Evolutionary conservation across 2,329 filamentous ascomycete genomes (phyloP), one percentile per base, ranked within the genome.

Genomic region (Aspergillus caelatus): DNA sequence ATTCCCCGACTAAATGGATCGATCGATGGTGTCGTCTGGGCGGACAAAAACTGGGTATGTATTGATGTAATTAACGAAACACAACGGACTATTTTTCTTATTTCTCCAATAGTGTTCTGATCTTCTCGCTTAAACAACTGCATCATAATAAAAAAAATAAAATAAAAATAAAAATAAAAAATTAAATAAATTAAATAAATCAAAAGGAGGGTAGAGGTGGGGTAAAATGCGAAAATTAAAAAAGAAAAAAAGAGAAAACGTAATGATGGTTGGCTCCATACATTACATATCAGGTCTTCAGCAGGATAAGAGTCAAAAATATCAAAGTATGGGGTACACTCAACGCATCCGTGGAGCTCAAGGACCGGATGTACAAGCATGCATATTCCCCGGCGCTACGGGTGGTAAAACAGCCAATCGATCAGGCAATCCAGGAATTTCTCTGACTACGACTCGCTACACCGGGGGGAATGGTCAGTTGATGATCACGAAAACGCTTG

Each of bases 321-420:
- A 62, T 52, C 55, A 45, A 45, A 55, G 53, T 62, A 62, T 52
- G 30, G 48, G 52, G 34, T 34, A 52, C 23, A 53, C 32, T 34
- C 46, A 41, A 45, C 48, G 30, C 28, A 57, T 23, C 43, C 46
- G 32, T 56, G 41, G 45, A 58, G 41, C 46, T 55, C 32, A 26
- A 41, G 52, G 54, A 56, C 52, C 60, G 43, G 55, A 57, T 46
- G 57, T 46, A 64, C 61, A 62, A 59, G 60, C 34, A 56, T 63
- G 63, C 62, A 62, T 64, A 61, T 58, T 56, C 60, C 62, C 62
- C 57, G 48, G 36, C 58, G 39, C 58, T 43, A 45, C 58, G 23
- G 36, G 36, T 55, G 23, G 48, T 19, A 52, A 48, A 48, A 41
- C 58, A 56, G 57, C 67, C 65, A 68, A 66, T 68, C 34, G 58